phyloP scores from a whole-genome alignment of 176 grass and related monocot genomes.

The Oryza glaberrima region DNA sequence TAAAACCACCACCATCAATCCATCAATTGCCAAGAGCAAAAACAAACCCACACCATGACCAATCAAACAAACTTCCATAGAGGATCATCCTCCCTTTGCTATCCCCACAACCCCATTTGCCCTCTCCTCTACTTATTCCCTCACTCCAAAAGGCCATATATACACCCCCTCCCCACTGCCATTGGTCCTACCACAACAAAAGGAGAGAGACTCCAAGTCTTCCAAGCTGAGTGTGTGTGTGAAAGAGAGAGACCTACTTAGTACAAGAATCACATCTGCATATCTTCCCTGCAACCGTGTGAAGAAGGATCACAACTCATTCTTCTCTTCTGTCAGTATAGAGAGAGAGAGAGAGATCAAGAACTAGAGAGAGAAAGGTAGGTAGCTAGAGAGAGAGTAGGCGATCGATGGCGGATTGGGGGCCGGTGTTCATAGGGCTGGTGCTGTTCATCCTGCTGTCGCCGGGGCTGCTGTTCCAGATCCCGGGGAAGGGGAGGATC shows the following conservation, averaged over 20 bases:
- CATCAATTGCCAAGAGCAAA: neutral
- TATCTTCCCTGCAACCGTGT: neutral
- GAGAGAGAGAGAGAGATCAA: neutral
- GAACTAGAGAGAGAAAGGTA: neutral
- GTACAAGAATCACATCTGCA: neutral
- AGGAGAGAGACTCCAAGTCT: neutral
- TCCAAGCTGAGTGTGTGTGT: neutral
- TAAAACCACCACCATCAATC: neutral
- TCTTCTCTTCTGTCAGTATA: neutral
- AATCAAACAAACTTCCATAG: neutral
- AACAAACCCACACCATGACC: neutral
- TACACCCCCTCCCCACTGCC: neutral
- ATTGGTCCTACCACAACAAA: constrained; percentile 10
- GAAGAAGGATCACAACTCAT: neutral
- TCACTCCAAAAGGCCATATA: constrained; percentile 11
- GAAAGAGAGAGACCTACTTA: too few species aligned
- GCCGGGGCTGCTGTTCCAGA: constrained; percentile 80
- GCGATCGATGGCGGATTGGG: constrained; percentile 73
- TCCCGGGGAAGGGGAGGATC: constrained; percentile 65
- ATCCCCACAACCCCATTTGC: constrained; percentile 14
- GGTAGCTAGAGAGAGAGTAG: too few species aligned
- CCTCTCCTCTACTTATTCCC: constrained; percentile 6
- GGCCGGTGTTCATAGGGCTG: constrained; percentile 71
- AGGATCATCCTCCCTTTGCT: neutral
- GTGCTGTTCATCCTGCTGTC: constrained; percentile 93